Percentiles rank a stretch among this genome's conserved stretches.
Conservation (phyloP, 768 basidiomycete genomes). For the Leucogyrophana mollusca region DNA sequence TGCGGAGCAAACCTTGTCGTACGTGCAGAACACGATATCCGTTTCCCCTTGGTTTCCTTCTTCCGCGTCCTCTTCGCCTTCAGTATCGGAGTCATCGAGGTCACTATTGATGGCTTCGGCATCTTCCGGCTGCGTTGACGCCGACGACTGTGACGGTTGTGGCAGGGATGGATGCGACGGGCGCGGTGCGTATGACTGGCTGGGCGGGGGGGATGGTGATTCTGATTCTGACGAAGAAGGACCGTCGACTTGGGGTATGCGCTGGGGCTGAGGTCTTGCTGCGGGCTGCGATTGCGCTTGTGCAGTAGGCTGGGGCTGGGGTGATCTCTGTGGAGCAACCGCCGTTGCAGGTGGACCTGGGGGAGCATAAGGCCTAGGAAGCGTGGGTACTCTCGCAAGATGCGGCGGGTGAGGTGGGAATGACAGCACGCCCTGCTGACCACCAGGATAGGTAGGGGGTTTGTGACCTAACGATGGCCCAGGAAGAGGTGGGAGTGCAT, state of each 20-base stretch:
- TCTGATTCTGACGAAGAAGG: constrained; percentile 69
- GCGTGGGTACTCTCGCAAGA: constrained; percentile 17
- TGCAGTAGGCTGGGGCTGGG: constrained; percentile 9
- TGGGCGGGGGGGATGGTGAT: constrained; percentile 67
- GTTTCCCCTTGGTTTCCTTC: constrained; percentile 71
- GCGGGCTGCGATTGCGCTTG: constrained; percentile 15
- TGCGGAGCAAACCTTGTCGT: constrained; percentile 77
- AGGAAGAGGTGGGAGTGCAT: constrained; percentile 59
- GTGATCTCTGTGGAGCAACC: constrained; percentile 21
- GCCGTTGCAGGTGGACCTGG: constrained; percentile 14
- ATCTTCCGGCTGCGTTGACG: constrained; percentile 44
- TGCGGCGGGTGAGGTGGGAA: constrained; percentile 41
- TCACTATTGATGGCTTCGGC: constrained; percentile 95
- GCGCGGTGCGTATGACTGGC: constrained; percentile 61
- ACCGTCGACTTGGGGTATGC: constrained; percentile 81
- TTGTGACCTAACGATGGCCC: constrained; percentile 63
- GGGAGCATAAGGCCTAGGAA: constrained; percentile 22
- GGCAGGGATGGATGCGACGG: constrained; percentile 74
- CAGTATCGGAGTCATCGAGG: constrained; percentile 91
- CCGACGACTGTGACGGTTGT: constrained; percentile 46
- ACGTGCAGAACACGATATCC: constrained; percentile 97
- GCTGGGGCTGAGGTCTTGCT: constrained; percentile 12
- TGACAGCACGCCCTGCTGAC: constrained; percentile 57
- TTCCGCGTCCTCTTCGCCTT: constrained; percentile 80
- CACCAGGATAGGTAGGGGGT: constrained; percentile 50